Percentiles rank a stretch among this genome's conserved stretches.
Conservation (phyloP, 2,329 filamentous ascomycete species). For the Monosporascus ibericus region DNA sequence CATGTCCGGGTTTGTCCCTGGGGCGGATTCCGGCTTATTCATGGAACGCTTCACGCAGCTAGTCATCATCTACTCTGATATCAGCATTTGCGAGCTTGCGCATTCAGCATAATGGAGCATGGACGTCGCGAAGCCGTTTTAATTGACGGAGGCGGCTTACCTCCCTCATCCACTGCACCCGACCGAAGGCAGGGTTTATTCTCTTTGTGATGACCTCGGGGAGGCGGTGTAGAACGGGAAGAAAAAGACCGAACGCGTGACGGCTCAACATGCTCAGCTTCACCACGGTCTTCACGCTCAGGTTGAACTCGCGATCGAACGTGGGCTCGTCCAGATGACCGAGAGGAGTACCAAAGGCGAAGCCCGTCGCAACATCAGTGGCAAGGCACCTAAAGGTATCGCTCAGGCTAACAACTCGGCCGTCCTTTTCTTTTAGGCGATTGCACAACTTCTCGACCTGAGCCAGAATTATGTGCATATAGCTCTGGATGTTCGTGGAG, state of each 20-base stretch:
- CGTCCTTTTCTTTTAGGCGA: conserved; percentile 7
- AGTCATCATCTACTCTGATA: conserved; percentile 10
- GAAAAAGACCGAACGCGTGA: conserved; percentile 11
- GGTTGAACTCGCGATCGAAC: conserved; percentile 19
- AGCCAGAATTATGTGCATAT: conserved; percentile 14
- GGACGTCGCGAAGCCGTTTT: too few relatives aligned
- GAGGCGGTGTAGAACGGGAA: conserved; percentile 15
- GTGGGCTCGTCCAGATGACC: conserved; percentile 18
- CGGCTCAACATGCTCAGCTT: conserved; percentile 15
- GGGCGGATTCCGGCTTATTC: conserved; percentile 15
- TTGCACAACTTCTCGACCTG: conserved; percentile 15
- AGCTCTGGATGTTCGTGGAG: conserved; percentile 17
- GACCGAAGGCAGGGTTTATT: conserved; percentile 16
- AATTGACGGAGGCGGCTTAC: conserved; percentile 5
- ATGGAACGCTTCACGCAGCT: conserved; percentile 16
- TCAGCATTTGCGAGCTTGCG: neutral
- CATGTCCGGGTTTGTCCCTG: conserved; percentile 14
- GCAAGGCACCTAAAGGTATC: conserved; percentile 18
- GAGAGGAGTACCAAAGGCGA: conserved; percentile 16
- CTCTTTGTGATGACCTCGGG: conserved; percentile 13
- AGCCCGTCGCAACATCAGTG: conserved; percentile 18
- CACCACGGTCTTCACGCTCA: conserved; percentile 14
- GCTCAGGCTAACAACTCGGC: conserved; percentile 10
- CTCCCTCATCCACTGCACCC: conserved; percentile 19
- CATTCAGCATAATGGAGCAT: neutral